Evolutionary conservation across 192 early-diverging fungal genomes (phyloP).

Genomic region (Rhizophagus sp.): DNA sequence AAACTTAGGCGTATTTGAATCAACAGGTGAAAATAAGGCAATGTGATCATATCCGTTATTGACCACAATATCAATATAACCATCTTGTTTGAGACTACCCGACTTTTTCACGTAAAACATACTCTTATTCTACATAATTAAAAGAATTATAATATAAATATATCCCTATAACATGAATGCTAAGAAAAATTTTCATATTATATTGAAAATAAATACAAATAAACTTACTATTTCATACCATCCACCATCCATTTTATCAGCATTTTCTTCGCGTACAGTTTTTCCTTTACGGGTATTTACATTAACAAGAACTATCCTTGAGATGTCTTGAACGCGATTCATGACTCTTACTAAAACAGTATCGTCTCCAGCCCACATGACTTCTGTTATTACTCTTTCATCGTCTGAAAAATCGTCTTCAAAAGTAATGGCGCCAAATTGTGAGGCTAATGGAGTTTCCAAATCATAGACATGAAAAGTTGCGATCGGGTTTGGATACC

Average conservation of each 20-base stretch:
- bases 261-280: constrained; percentile 62
- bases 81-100: constrained; percentile 35
- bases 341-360: constrained; percentile 74
- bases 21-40: constrained; percentile 60
- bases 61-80: constrained; percentile 68
- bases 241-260: constrained; percentile 61
- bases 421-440: constrained; percentile 31
- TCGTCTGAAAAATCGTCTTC: constrained; percentile 56
- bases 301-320: constrained; percentile 62
- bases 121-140: constrained; percentile 34
- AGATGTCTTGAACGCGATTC: constrained; percentile 89
- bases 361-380: constrained; percentile 71
- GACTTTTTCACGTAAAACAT: constrained; percentile 41
- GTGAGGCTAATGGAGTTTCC: constrained; percentile 30
- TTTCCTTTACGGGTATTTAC: constrained; percentile 40
- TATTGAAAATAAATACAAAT: not conserved
- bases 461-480: constrained; percentile 69
- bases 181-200: not conserved
- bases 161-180: not conserved
- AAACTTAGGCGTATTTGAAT: constrained; percentile 46
- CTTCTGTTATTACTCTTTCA: constrained; percentile 80
- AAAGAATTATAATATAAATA: not conserved
- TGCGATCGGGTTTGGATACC: constrained; percentile 81
- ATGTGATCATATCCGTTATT: constrained; percentile 69
- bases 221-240: constrained; percentile 66